phyloP scores from a whole-genome alignment of 345 rosid species.

The Eucalyptus coolabah region DNA sequence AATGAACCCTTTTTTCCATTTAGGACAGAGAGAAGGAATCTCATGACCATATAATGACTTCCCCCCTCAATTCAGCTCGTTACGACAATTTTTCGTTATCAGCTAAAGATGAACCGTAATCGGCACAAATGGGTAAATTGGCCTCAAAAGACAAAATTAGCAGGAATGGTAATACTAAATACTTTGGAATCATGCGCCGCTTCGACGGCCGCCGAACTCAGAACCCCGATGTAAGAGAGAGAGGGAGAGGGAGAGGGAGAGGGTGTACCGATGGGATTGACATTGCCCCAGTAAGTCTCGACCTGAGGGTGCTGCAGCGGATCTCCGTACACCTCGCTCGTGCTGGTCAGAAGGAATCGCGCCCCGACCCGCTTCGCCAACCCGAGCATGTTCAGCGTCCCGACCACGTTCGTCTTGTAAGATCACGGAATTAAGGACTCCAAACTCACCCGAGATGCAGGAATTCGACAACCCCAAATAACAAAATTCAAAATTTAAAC shows the following conservation, averaged over 20 bases:
- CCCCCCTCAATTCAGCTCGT: neutral
- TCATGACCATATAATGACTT: neutral
- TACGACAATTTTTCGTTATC: neutral
- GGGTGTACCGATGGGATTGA: conserved; percentile 82
- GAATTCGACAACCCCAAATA: neutral
- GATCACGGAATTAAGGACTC: conserved; percentile 7
- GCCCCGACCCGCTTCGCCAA: conserved; percentile 96
- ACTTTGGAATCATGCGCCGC: neutral
- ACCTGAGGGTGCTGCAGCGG: conserved; percentile 98
- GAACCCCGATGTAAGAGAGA: neutral
- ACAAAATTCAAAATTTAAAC: neutral
- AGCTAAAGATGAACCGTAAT: neutral
- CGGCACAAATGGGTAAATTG: neutral
- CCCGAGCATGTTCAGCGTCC: conserved; percentile 93
- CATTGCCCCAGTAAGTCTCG: conserved; percentile 99
- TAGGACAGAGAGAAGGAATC: neutral
- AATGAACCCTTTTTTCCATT: neutral
- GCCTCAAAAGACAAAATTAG: neutral
- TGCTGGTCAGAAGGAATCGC: conserved; percentile 78
- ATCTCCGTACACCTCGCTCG: conserved; percentile 98
- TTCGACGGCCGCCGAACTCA: neutral
- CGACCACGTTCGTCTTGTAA: conserved; percentile 93
- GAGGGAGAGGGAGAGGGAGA: neutral
- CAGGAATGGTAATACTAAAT: neutral
- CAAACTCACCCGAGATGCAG: neutral